Evolutionary conservation across 2,329 filamentous ascomycete genomes (phyloP), one percentile per base, ranked within the genome.

Genomic region (Monilinia fructigena): DNA sequence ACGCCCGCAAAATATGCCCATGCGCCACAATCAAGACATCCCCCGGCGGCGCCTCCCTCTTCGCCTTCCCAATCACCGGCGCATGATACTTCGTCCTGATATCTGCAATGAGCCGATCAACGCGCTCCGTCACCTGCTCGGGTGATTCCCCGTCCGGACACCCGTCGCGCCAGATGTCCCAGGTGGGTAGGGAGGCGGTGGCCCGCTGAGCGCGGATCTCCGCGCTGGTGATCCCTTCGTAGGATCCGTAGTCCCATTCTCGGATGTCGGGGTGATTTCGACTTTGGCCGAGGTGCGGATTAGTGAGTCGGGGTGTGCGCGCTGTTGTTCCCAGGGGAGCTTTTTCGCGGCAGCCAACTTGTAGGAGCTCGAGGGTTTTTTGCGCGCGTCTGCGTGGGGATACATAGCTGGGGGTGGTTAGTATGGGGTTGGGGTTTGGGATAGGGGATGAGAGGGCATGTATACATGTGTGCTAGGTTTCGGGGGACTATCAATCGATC

Each of bases 141-240:
- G 93, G 74, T 16, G 69, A 72, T 66, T 96, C 92, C 76, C 93
- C 93, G 3, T 88, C 90, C 1, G 89, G 89, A 78, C 92, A 96
- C 0, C 92, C 92, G 75, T 96, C 92, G n/a, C 81, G 82, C 92
- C 92, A 96, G 70, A 96, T 96, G 79, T 95, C 90, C 92, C 92
- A 96, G 31, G 79, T 77, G 4, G 80, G 82, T 71, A 80, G 74
- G 63, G 82, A 6, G 31, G 31, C 31, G 31, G 31, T 5, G 5
- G 31, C 31, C 31, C 31, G 31, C 31, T 35, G 31, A 6, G 31
- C 31, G 31, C 81, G 82, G 75, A 96, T 96, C 71, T 92, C 82
- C 20, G 82, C 79, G 69, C 84, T 89, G 47, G 89, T 92, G 75
- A 95, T 84, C 11, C 92, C 92, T 79, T 96, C 92, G 75, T 96